Conservation (phyloP, 257 asterid species). For the Scutellaria barbata region DNA sequence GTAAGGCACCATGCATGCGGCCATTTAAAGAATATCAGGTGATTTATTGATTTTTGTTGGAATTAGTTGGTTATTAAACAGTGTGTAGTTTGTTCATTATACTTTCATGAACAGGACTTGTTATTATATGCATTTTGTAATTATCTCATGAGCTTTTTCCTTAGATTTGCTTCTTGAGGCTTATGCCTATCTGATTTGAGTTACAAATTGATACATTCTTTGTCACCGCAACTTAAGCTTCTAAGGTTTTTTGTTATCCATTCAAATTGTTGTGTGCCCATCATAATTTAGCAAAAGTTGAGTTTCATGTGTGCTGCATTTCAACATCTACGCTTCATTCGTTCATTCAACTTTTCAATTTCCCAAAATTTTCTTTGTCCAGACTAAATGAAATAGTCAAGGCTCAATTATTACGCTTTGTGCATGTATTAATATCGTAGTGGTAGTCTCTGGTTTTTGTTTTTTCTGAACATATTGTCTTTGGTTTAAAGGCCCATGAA, state of each 20-base stretch:
- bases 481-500: background rate
- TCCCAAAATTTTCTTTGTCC: background rate
- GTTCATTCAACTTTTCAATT: background rate
- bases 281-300: background rate
- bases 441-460: background rate
- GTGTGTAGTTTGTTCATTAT: conserved; percentile 23
- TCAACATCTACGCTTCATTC: background rate
- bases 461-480: background rate
- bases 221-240: background rate
- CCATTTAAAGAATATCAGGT: conserved; percentile 66
- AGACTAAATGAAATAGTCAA: background rate
- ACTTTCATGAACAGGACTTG: background rate
- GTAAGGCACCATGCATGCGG: conserved; percentile 70
- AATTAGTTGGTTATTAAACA: conserved; percentile 1
- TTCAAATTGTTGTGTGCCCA: background rate
- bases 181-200: background rate
- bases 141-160: background rate
- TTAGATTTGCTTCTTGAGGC: background rate
- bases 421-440: conserved; percentile 5
- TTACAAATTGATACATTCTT: background rate
- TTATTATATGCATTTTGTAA: background rate
- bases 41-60: conserved; percentile 29
- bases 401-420: background rate
- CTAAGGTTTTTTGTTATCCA: background rate
- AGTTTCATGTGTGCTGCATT: conserved; percentile 20